Evolutionary conservation across 495 filamentous ascomycete genomes (phyloP).

Genomic region (Penicillium daleae): DNA sequence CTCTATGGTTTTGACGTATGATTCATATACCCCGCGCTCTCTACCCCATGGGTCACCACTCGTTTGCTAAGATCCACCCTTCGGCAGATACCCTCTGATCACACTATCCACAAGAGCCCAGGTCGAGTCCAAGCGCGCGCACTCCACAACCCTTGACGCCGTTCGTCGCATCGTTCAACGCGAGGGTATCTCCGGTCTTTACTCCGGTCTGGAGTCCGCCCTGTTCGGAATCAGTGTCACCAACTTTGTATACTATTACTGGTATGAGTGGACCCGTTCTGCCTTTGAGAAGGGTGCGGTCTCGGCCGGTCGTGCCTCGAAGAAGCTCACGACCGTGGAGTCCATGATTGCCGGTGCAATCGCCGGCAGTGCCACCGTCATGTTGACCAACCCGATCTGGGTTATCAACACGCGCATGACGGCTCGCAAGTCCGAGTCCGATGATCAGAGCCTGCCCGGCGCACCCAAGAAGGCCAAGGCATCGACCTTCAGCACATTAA

Average conservation of each 20-base stretch:
- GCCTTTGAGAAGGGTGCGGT: slow-evolving; percentile 83
- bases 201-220: slow-evolving; percentile 85
- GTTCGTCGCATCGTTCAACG: slow-evolving; percentile 85
- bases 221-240: slow-evolving; percentile 98
- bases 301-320: slow-evolving; percentile 73
- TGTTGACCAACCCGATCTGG: slow-evolving; percentile 98
- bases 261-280: slow-evolving; percentile 96
- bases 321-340: slow-evolving; percentile 86
- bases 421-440: slow-evolving; percentile 67
- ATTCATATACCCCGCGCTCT: slow-evolving; percentile 19
- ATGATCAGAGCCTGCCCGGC: slow-evolving; percentile 58
- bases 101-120: slow-evolving; percentile 97
- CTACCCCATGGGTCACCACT: slow-evolving; percentile 6
- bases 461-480: slow-evolving; percentile 55
- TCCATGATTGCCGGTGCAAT: slow-evolving; percentile 95
- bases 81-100: slow-evolving; percentile 83
- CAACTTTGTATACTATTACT: slow-evolving; percentile 99
- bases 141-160: slow-evolving; percentile 78
- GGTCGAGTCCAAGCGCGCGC: slow-evolving; percentile 91
- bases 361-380: slow-evolving; percentile 89
- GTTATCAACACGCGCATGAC: slow-evolving; percentile 99
- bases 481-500: slow-evolving; percentile 77
- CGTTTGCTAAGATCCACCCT: slow-evolving; percentile 22
- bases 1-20: slow-evolving; percentile 92
- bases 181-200: slow-evolving; percentile 86